phyloP scores from a whole-genome alignment of 2,329 filamentous ascomycete genomes.

The Fusarium denticulatum region DNA sequence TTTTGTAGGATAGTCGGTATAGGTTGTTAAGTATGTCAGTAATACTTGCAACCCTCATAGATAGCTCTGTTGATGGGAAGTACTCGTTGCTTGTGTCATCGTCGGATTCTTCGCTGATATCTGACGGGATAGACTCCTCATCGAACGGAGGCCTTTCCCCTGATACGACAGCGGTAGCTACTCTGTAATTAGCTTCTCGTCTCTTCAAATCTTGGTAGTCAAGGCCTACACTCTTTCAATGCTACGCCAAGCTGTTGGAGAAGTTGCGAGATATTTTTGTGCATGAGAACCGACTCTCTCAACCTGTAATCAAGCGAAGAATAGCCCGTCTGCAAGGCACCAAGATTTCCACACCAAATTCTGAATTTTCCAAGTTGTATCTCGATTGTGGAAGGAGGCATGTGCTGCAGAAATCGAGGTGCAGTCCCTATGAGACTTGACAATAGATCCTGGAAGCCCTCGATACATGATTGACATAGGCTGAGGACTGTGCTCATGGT shows the following conservation, averaged over 20 bases:
- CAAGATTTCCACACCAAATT: background rate
- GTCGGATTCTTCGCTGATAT: background rate
- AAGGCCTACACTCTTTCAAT: background rate
- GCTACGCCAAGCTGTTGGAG: rapidly evolving
- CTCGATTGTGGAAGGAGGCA: background rate
- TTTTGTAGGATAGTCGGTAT: background rate
- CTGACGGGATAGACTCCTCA: background rate
- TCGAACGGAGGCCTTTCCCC: background rate
- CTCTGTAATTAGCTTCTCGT: rapidly evolving
- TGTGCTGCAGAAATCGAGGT: background rate
- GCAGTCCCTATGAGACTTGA: rapidly evolving
- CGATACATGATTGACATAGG: background rate
- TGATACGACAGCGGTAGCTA: background rate
- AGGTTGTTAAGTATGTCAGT: background rate
- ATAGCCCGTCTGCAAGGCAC: background rate
- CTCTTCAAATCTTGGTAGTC: rapidly evolving
- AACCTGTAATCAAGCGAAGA: background rate
- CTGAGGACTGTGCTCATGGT: background rate
- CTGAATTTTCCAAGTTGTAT: background rate
- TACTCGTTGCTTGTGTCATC: background rate
- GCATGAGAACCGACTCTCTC: background rate
- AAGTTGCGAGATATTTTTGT: background rate
- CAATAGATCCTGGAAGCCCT: background rate
- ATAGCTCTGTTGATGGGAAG: background rate
- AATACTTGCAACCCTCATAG: background rate